A percentile compares a stretch with the other conserved stretches of the same genome.
Evolutionary conservation across 768 basidiomycete species (phyloP).

Genomic region (Krasilnikovozyma curviuscula): DNA sequence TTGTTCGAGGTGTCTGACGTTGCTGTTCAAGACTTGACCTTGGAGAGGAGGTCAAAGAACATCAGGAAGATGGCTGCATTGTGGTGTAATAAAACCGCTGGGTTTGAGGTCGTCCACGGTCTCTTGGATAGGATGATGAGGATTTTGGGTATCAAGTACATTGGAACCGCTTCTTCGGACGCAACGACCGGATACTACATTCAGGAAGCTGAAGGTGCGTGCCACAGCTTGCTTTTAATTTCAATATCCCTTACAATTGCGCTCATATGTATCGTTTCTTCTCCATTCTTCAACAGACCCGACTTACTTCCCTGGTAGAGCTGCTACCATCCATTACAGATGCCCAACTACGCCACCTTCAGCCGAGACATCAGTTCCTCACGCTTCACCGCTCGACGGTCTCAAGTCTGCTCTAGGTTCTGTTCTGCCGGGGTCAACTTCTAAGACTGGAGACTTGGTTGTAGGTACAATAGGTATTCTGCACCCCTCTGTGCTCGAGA

Average conservation of each 20-base stretch:
- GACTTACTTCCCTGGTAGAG: constrained; percentile 86
- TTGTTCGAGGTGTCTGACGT: constrained; percentile 90
- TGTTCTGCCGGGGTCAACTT: constrained; percentile 25
- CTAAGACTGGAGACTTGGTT: constrained; percentile 36
- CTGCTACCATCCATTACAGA: constrained; percentile 79
- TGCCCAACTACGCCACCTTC: constrained; percentile 13
- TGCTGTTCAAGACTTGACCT: constrained; percentile 82
- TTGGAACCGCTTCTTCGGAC: constrained; percentile 38
- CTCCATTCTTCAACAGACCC: constrained; percentile 38
- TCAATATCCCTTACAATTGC: not conserved
- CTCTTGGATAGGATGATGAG: constrained; percentile 87
- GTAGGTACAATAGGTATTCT: constrained; percentile 86
- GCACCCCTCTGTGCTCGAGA: constrained; percentile 74
- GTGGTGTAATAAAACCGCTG: constrained; percentile 92
- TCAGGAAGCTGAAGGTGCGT: constrained; percentile 59
- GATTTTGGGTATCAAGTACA: constrained; percentile 76
- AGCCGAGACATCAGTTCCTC: not conserved
- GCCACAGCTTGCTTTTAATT: not conserved
- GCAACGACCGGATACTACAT: constrained; percentile 74
- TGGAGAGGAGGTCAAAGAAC: constrained; percentile 47
- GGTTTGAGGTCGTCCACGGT: constrained; percentile 91
- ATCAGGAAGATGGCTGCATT: constrained; percentile 71
- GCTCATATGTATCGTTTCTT: not conserved
- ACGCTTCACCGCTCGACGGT: constrained; percentile 18
- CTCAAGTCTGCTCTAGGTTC: constrained; percentile 33